Evolutionary conservation across 1,284 basidiomycete genomes (phyloP).

Genomic region (Chondrostereum purpureum): DNA sequence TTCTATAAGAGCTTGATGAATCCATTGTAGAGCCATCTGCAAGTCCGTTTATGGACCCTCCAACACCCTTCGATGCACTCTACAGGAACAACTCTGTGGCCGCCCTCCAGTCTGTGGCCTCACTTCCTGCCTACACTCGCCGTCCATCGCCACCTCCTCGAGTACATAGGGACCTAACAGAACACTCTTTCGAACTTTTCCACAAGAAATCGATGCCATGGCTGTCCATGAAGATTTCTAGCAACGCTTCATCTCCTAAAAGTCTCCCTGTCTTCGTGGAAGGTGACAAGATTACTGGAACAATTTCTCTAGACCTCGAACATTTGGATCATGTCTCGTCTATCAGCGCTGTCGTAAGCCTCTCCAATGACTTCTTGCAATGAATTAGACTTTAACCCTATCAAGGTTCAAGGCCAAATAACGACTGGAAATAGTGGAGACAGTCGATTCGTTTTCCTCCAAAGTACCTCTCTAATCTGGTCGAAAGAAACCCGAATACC

Average conservation of each 20-base stretch:
- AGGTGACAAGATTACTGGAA: slow-evolving; percentile 23
- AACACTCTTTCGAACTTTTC: slow-evolving; percentile 11
- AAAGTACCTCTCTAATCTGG: slow-evolving; percentile 25
- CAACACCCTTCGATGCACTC: background rate
- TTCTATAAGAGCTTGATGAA: no score
- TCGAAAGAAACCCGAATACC: slow-evolving; percentile 23
- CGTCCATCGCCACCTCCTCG: slow-evolving; percentile 4
- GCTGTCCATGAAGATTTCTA: slow-evolving; percentile 27
- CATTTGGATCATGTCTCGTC: slow-evolving; percentile 19
- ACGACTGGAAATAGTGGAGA: slow-evolving; percentile 23
- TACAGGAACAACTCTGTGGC: background rate
- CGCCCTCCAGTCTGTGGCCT: slow-evolving; percentile 9
- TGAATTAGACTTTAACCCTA: slow-evolving; percentile 9
- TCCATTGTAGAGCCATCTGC: no score
- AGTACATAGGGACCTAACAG: slow-evolving; percentile 3
- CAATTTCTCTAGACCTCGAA: slow-evolving; percentile 24
- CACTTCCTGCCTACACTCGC: slow-evolving; percentile 13
- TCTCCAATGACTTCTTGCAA: slow-evolving; percentile 6
- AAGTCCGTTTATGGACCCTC: no score
- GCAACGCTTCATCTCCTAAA: slow-evolving; percentile 17
- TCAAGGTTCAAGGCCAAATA: slow-evolving; percentile 28
- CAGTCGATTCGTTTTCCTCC: slow-evolving; percentile 25
- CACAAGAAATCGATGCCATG: slow-evolving; percentile 22
- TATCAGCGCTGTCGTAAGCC: slow-evolving; percentile 16
- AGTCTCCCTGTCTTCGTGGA: slow-evolving; percentile 24